These are phyloP conservation scores for Pseudonectria foliicola DNA, from an alignment of 2,329 filamentous ascomycete genomes.

Conservation along the genomic window DNA sequence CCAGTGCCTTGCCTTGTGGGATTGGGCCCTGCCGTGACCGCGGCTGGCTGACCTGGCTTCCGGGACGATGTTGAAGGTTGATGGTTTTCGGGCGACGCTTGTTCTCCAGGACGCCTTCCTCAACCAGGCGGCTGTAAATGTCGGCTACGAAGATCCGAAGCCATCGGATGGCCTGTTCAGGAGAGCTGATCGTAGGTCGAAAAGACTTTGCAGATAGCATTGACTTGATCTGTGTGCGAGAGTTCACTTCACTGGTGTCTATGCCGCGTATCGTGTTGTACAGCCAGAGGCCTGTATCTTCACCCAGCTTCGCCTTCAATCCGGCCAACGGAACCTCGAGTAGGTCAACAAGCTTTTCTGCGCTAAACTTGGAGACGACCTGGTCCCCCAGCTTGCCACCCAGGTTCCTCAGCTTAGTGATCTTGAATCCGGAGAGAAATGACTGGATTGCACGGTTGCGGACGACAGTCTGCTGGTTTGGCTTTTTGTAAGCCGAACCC, in stretches of 20 bases:
- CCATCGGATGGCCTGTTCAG: conserved; percentile 78
- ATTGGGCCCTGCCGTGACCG: conserved; percentile 72
- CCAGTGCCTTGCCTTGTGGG: conserved; percentile 64
- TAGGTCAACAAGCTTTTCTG: conserved; percentile 71
- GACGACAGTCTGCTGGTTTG: conserved; percentile 90
- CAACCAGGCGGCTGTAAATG: conserved; percentile 80
- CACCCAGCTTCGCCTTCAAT: conserved; percentile 69
- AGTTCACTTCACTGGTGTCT: conserved; percentile 81
- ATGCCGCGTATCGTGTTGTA: conserved; percentile 79
- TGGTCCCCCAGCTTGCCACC: conserved; percentile 92
- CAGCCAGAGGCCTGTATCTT: conserved; percentile 80
- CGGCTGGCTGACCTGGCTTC: conserved; percentile 56
- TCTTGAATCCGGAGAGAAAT: conserved; percentile 80
- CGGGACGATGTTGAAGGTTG: conserved; percentile 65
- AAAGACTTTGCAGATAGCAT: conserved; percentile 98
- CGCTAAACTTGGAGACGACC: conserved; percentile 71
- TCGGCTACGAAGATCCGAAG: conserved; percentile 86
- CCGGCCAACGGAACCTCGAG: conserved; percentile 66
- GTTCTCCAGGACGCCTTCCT: conserved; percentile 84
- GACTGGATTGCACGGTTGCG: conserved; percentile 72
- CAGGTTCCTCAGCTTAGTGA: conserved; percentile 91
- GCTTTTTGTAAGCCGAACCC: conserved; percentile 86
- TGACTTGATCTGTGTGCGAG: conserved; percentile 87
- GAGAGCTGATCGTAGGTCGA: conserved; percentile 68
- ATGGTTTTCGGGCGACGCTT: conserved; percentile 80